Evolutionary conservation across 1,284 basidiomycete genomes (phyloP), one percentile per base, ranked within the genome.

Genomic region (Boletellus deceptivus): DNA sequence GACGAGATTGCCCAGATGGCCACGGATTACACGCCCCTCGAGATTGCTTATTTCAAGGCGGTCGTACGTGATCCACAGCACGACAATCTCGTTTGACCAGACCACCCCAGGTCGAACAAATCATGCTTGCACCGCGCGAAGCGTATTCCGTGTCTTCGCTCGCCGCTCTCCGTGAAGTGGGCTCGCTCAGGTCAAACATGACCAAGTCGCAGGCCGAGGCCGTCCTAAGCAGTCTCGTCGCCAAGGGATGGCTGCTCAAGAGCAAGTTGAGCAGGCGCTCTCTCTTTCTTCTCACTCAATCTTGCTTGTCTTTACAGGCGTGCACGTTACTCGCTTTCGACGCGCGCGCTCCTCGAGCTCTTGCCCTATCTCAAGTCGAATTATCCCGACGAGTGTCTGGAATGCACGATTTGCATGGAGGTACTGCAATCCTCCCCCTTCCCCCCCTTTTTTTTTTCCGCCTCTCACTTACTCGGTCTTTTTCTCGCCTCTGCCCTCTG

Each of bases 1-100:
- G 90, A 93, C 58, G 84, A 84, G 52, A 74, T 91, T 24, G 84
- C 91, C 0, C 90, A 91, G 64, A 71, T 91, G 61, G 91, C 90
- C 9, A 91, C 90, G 0, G 88, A 91, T 42, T 93, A 91, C 62
- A 79, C 75, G 3, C 73, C 89, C 0, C 71, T 74, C 39, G 91
- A 93, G 66, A 91, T 93, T 46, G 75, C 83, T 0, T 93, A 82
- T 69, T 92, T 92, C 75, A 91, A 86, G 70, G 82, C 82, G 2
- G 72, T 93, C 50, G 91, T 91, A 62, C 56, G 84, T 70, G 49
- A 43, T 4, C 43, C 17, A 41, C 39, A 36, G 25, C 46, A 44
- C 7, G 6, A 35, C 14, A 35, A 4, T 22, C 9, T 14, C n/a
- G 20, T 47, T 54, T 53, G 43, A 52, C 25, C 29, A 6, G 25